phyloP scores from a whole-genome alignment of 169 alveolate genomes.

The Cytauxzoon felis region DNA sequence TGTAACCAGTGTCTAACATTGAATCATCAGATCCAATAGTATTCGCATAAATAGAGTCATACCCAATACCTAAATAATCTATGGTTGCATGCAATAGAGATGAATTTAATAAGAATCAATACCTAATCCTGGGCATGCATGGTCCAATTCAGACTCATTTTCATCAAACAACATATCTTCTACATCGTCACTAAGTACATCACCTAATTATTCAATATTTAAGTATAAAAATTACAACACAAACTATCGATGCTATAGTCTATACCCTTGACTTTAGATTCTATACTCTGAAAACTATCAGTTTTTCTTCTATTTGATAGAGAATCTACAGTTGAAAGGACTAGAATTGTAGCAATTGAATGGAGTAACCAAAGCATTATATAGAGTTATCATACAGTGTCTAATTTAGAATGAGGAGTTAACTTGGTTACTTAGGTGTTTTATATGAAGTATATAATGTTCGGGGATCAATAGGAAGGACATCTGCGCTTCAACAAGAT shows the following conservation, averaged over 20 bases:
- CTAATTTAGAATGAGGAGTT: too few species aligned
- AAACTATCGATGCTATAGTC: constrained; percentile 1
- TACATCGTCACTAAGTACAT: constrained; percentile 12
- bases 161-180: constrained; percentile 22
- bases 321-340: too few species aligned
- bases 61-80: constrained; percentile 66
- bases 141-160: constrained; percentile 25
- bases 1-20: constrained; percentile 59
- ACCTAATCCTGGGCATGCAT: constrained; percentile 60
- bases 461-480: too few species aligned
- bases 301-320: too few species aligned
- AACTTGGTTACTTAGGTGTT: too few species aligned
- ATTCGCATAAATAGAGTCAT: constrained; percentile 54
- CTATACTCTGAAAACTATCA: neutral
- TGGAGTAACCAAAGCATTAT: too few species aligned
- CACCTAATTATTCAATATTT: constrained; percentile 4
- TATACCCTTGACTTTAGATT: neutral
- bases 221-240: neutral
- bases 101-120: neutral
- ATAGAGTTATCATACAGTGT: too few species aligned
- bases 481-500: too few species aligned
- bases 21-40: constrained; percentile 51
- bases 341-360: too few species aligned
- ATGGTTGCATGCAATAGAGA: neutral
- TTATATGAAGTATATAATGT: too few species aligned